These are phyloP conservation scores for Incumbomyces delicatus DNA, from an alignment of 2,329 filamentous ascomycete species.

Conservation along the genomic window DNA sequence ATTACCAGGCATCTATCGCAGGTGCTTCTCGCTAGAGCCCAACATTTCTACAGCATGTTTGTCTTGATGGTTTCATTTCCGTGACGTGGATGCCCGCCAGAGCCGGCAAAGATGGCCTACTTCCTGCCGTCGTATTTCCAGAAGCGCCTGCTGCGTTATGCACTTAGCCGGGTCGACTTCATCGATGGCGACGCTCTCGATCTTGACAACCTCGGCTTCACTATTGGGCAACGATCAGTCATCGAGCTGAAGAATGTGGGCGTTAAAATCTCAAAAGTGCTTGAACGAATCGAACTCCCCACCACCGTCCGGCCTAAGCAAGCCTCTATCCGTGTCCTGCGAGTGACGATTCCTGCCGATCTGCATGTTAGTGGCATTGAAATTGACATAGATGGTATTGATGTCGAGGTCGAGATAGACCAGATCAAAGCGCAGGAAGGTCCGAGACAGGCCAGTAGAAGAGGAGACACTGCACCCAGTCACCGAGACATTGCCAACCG, in stretches of 20 bases:
- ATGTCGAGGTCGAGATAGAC: constrained; percentile 39
- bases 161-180: constrained; percentile 70
- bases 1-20: constrained; percentile 5
- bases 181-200: constrained; percentile 82
- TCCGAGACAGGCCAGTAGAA: constrained; percentile 32
- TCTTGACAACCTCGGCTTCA: constrained; percentile 74
- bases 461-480: constrained; percentile 30
- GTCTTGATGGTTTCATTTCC: no score
- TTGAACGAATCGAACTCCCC: constrained; percentile 21
- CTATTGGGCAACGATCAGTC: constrained; percentile 68
- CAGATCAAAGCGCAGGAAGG: constrained; percentile 6
- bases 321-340: constrained; percentile 65
- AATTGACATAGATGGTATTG: constrained; percentile 71
- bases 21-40: neutral
- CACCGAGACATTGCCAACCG: constrained; percentile 20
- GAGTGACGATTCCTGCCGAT: constrained; percentile 77
- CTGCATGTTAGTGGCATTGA: constrained; percentile 76
- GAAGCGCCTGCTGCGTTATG: constrained; percentile 81
- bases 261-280: constrained; percentile 17
- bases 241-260: constrained; percentile 83
- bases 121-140: constrained; percentile 71
- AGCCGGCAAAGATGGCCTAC: constrained; percentile 50
- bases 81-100: neutral
- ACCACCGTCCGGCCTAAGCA: constrained; percentile 11
- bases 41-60: no score